Base-by-base conservation (phyloP, 1,139 yeast species). In the Neolecta irregularis region DNA sequence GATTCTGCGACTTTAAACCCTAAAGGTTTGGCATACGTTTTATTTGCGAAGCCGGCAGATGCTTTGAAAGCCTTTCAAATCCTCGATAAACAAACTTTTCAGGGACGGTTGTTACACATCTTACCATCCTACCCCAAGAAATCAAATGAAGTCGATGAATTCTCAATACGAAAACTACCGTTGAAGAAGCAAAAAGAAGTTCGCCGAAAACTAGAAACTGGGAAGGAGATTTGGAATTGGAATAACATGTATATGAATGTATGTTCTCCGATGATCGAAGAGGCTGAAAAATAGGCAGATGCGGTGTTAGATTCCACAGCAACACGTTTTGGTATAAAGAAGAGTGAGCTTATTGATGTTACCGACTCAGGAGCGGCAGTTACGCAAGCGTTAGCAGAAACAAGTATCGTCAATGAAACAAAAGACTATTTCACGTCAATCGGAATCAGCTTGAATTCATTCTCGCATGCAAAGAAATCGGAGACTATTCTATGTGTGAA, bases 351-450 rank as follows among this genome's bases (percentile, higher is more conserved):
- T 49, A 69, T 88, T 42, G 91, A 88, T 54, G 92, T 94, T 1
- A 77, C 80, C 47, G 78, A 74, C 46, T 69, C 93, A 4, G 74
- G 67, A 45, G 78, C 93, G 35, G 95, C 93, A 1, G 96, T 88
- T n/a, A 81, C 83, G 51, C 96, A 85, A 56, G 96, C 98, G 0
- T 67, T 88, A 44, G 98, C 99, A 0, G 99, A 88, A 60, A 93
- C 96, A 1, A 88, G 83, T 51, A 93, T 85, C 16, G 75, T 88
- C 50, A 91, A 88, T 32, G 91, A 78, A 54, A 93, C 88, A 9
- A 71, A 93, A 50, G 72, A 72, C 47, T 88, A 72, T 56, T 88
- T 88, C 54, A 93, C 81, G 53, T 58, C 62, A 15, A 75, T 74
- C 51, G 93, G 93, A 16, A 80, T 91, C 28, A 95, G 88, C 57